A percentile compares a stretch with the other conserved stretches of the same genome.
Evolutionary conservation across 208 protist species (phyloP).

Genomic region (Novymonas esmeraldas): DNA sequence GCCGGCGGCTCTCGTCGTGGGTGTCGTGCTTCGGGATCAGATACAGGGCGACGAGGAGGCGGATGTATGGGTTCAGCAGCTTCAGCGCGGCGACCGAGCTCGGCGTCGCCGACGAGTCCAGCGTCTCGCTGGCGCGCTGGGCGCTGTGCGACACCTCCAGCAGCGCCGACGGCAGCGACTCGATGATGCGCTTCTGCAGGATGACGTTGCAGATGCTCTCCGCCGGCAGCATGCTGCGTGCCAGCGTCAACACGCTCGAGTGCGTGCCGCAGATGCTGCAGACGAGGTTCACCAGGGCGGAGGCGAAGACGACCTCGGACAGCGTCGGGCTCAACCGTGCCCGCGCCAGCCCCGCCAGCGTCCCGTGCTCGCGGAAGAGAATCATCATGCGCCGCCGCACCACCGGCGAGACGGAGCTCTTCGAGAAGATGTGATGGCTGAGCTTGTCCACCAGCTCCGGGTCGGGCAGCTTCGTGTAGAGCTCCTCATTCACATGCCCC

Average conservation of each 20-base stretch:
- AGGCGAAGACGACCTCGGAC: constrained; percentile 53
- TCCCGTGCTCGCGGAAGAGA: constrained; percentile 59
- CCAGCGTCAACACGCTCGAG: constrained; percentile 63
- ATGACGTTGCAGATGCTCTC: constrained; percentile 39
- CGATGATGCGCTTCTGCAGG: constrained; percentile 23
- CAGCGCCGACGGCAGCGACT: constrained; percentile 2
- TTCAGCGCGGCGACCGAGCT: constrained; percentile 30
- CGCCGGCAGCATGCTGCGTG: constrained; percentile 54
- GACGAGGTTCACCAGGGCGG: constrained; percentile 68
- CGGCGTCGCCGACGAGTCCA: constrained; percentile 11
- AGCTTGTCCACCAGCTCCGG: constrained; percentile 63
- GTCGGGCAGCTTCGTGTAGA: constrained; percentile 52
- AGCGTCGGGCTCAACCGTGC: constrained; percentile 27
- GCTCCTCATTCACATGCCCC: constrained; percentile 45
- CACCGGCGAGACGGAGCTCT: constrained; percentile 44
- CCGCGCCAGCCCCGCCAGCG: constrained; percentile 40
- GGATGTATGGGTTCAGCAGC: constrained; percentile 66
- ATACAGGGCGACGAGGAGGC: constrained; percentile 63
- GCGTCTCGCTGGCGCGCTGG: neutral
- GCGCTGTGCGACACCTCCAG: constrained; percentile 5
- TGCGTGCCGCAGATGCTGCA: constrained; percentile 67
- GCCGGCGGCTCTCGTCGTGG: constrained; percentile 37
- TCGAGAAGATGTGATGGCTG: constrained; percentile 56
- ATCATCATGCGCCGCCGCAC: constrained; percentile 74
- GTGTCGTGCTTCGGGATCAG: constrained; percentile 61